Conservation (phyloP, 805 yeast species). For the Ogataea degrootiae region DNA sequence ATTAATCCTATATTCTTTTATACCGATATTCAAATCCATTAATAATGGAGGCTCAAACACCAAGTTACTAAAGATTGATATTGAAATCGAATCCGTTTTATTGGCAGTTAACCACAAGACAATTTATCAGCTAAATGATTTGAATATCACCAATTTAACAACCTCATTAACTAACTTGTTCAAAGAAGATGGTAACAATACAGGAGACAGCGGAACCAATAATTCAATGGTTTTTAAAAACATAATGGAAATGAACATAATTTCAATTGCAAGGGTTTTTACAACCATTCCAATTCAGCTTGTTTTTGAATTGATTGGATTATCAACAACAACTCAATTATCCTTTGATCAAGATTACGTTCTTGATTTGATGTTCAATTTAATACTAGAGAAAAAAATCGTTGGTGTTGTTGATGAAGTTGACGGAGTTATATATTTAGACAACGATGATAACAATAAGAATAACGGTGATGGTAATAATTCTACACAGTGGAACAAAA, state of each 20-base stretch:
- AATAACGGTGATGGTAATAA: not conserved
- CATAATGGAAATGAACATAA: slow-evolving; percentile 19
- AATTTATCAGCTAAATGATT: too few species aligned
- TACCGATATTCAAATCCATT: too few species aligned
- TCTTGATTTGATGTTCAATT: slow-evolving; percentile 12
- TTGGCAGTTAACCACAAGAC: too few species aligned
- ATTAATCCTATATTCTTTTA: too few species aligned
- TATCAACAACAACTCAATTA: not conserved
- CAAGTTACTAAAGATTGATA: too few species aligned
- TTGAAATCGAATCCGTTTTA: too few species aligned
- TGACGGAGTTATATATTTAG: slow-evolving; percentile 14
- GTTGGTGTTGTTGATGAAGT: slow-evolving; percentile 24
- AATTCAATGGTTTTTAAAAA: not conserved
- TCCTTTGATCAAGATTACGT: slow-evolving; percentile 4
- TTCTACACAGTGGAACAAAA: slow-evolving; percentile 3
- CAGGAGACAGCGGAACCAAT: too few species aligned
- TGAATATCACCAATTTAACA: too few species aligned
- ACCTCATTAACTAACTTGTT: not conserved
- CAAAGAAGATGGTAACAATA: not conserved
- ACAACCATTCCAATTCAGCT: slow-evolving; percentile 12
- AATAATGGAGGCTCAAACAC: too few species aligned
- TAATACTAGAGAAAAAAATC: slow-evolving; percentile 19
- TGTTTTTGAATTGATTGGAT: slow-evolving; percentile 9
- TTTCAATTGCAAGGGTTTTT: slow-evolving; percentile 19
- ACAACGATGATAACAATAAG: not conserved